phyloP scores from a whole-genome alignment of 2,329 filamentous ascomycete genomes.

The Pyrenophora graminea region DNA sequence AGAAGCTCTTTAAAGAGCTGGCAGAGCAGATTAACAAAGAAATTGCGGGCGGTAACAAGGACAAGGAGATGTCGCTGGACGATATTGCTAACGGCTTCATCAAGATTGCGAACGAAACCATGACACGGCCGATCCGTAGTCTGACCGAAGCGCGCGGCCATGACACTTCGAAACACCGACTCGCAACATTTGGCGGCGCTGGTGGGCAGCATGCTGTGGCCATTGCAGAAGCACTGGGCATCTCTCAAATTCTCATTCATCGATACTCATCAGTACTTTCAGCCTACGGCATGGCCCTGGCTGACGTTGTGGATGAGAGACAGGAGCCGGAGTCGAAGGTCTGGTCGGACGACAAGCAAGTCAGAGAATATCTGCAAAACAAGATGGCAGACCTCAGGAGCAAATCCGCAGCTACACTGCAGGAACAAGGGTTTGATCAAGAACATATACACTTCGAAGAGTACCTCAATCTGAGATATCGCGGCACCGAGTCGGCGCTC shows the following conservation, averaged over 20 bases:
- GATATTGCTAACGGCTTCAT: conserved; percentile 89
- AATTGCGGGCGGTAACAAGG: conserved; percentile 61
- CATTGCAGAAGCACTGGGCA: conserved; percentile 82
- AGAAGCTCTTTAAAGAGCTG: conserved; percentile 74
- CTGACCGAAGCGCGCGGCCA: conserved; percentile 92
- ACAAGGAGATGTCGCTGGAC: conserved; percentile 72
- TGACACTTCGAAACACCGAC: conserved; percentile 85
- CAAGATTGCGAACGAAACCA: conserved; percentile 87
- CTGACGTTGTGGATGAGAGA: conserved; percentile 88
- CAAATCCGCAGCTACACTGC: conserved; percentile 70
- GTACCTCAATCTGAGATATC: conserved; percentile 91
- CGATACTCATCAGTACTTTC: conserved; percentile 87
- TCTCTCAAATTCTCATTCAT: conserved; percentile 83
- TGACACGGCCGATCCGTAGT: conserved; percentile 87
- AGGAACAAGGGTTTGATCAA: conserved; percentile 78
- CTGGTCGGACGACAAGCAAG: conserved; percentile 62
- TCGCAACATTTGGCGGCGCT: conserved; percentile 90
- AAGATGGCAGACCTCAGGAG: conserved; percentile 81
- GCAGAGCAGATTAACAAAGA: conserved; percentile 79
- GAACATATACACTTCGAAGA: conserved; percentile 81
- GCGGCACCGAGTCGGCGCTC: conserved; percentile 85
- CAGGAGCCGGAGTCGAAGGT: conserved; percentile 73
- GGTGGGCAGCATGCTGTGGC: conserved; percentile 92
- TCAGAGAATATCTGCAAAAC: conserved; percentile 64
- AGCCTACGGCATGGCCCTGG: conserved; percentile 89